Percentiles rank a stretch among this genome's conserved stretches.
phyloP scores from a whole-genome alignment of 768 basidiomycete genomes.

The Rickenella mellea region DNA sequence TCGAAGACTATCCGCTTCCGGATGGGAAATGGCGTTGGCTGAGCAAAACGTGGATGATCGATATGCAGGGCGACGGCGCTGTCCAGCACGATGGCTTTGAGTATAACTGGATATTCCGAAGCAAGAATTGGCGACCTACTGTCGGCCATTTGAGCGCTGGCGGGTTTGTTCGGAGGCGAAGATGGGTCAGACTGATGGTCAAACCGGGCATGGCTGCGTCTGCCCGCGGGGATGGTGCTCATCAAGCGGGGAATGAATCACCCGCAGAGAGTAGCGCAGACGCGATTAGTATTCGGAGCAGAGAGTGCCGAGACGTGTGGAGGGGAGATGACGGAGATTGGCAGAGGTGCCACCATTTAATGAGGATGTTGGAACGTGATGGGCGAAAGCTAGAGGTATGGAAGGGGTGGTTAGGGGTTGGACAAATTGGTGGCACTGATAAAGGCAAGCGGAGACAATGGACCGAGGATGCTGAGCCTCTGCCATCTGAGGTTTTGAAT shows the following conservation, averaged over 20 bases:
- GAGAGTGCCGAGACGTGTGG: constrained; percentile 32
- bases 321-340: constrained; percentile 46
- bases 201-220: constrained; percentile 34
- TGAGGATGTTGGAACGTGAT: constrained; percentile 49
- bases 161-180: constrained; percentile 66
- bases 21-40: constrained; percentile 81
- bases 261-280: constrained; percentile 8
- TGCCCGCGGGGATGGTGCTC: constrained; percentile 3
- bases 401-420: constrained; percentile 51
- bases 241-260: constrained; percentile 1
- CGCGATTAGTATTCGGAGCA: neutral
- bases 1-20: constrained; percentile 61
- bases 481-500: constrained; percentile 10
- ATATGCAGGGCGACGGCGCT: constrained; percentile 75
- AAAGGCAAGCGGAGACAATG: constrained; percentile 33
- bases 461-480: constrained; percentile 32
- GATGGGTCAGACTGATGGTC: constrained; percentile 85
- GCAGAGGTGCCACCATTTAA: constrained; percentile 41
- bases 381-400: constrained; percentile 72
- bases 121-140: constrained; percentile 54
- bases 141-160: constrained; percentile 52
- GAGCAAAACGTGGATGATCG: constrained; percentile 75
- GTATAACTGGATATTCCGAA: constrained; percentile 73
- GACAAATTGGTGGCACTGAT: constrained; percentile 15
- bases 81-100: constrained; percentile 81